Conservation (phyloP, 306 rosid genomes). For the Dryas octopetala region DNA sequence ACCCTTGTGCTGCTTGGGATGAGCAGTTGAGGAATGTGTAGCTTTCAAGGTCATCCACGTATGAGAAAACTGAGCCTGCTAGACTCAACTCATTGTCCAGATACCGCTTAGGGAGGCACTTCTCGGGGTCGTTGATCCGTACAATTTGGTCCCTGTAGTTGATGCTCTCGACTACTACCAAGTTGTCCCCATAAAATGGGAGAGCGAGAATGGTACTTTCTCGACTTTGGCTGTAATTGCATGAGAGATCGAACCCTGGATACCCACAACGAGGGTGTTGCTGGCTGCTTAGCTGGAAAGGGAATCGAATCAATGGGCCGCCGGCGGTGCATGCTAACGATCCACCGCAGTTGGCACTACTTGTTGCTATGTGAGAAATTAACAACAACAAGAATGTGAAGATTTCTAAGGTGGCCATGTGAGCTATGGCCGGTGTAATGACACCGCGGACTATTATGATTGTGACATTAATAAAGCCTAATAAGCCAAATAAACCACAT, state of each 20-base stretch:
- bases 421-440: neutral
- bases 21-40: constrained; percentile 45
- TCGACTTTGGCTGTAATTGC: neutral
- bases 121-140: constrained; percentile 8
- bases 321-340: neutral
- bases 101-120: constrained; percentile 13
- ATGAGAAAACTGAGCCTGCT: neutral
- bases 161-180: constrained; percentile 8
- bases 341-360: neutral
- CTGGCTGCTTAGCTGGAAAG: constrained; percentile 23
- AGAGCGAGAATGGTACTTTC: constrained; percentile 3
- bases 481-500: too few species aligned
- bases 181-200: neutral
- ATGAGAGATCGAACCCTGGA: constrained; percentile 20
- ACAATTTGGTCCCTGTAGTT: constrained; percentile 5
- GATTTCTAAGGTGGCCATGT: neutral
- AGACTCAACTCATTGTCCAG: constrained; percentile 10
- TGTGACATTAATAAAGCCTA: too few species aligned
- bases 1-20: neutral
- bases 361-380: neutral
- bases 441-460: too few species aligned
- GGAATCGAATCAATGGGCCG: constrained; percentile 20
- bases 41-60: neutral
- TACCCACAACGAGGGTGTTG: neutral
- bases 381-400: constrained; percentile 9